Percentiles rank a stretch among this genome's conserved stretches.
Evolutionary conservation across 768 basidiomycete genomes (phyloP).

Genomic region (Coprinellus micaceus): DNA sequence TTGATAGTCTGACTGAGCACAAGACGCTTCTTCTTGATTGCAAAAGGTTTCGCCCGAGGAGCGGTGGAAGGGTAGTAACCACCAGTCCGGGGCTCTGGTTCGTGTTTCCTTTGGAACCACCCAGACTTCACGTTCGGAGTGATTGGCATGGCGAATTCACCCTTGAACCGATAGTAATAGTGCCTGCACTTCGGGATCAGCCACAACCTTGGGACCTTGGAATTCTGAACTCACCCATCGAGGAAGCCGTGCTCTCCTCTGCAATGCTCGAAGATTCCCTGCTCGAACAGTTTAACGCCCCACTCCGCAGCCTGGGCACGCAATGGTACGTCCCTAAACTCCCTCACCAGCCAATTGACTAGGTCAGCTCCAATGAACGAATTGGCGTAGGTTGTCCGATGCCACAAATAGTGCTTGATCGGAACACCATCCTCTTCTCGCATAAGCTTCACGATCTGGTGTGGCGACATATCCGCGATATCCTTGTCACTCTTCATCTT

Average conservation of each 20-base stretch:
- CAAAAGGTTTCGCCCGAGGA: slow-evolving; percentile 23
- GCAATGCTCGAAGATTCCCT: slow-evolving; percentile 85
- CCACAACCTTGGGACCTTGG: neutral
- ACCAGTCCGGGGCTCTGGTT: slow-evolving; percentile 36
- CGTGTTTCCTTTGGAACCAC: slow-evolving; percentile 62
- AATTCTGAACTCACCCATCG: slow-evolving; percentile 62
- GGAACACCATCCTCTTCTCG: slow-evolving; percentile 78
- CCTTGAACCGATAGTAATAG: slow-evolving; percentile 83
- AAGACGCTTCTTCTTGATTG: slow-evolving; percentile 46
- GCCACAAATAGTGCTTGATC: slow-evolving; percentile 86
- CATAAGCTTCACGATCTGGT: slow-evolving; percentile 77
- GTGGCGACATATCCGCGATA: slow-evolving; percentile 60
- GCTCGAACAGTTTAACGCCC: slow-evolving; percentile 72
- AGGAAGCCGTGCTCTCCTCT: slow-evolving; percentile 76
- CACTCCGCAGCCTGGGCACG: slow-evolving; percentile 76
- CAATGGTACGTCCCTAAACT: slow-evolving; percentile 85
- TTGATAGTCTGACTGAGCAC: slow-evolving; percentile 88
- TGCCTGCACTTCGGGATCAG: slow-evolving; percentile 45
- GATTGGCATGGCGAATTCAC: slow-evolving; percentile 67
- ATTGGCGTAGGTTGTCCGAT: slow-evolving; percentile 65
- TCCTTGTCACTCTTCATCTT: slow-evolving; percentile 79
- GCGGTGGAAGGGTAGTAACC: slow-evolving; percentile 21
- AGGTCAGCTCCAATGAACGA: slow-evolving; percentile 89
- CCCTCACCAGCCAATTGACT: slow-evolving; percentile 87
- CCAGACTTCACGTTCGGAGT: slow-evolving; percentile 49